Percentiles rank a stretch among this genome's conserved stretches.
Conservation (phyloP, 1,139 yeast genomes). For the Suhomyces guaymorum region DNA sequence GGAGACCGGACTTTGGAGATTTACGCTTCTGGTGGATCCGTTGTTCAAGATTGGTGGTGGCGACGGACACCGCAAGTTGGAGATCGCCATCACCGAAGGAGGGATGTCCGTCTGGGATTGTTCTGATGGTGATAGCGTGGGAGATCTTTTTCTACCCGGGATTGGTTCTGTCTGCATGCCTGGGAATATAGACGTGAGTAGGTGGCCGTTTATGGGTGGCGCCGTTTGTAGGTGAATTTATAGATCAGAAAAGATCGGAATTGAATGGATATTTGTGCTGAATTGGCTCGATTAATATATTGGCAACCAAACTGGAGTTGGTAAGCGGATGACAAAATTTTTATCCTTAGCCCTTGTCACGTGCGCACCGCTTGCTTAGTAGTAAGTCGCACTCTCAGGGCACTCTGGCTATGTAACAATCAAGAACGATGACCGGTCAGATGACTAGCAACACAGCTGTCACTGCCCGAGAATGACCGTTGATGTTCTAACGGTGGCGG, state of each 20-base stretch:
- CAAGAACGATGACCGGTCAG: neutral
- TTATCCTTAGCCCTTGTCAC: neutral
- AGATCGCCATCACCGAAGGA: constrained; percentile 51
- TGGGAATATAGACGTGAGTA: too few relatives aligned
- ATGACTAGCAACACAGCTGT: too few relatives aligned
- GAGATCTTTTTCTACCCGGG: constrained; percentile 9
- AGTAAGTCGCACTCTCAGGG: too few relatives aligned
- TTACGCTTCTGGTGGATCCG: constrained; percentile 13
- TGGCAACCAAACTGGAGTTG: too few relatives aligned
- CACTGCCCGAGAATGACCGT: too few relatives aligned
- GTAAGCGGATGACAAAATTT: neutral
- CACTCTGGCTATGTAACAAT: too few relatives aligned
- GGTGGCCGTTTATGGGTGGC: too few relatives aligned
- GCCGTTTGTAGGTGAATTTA: too few relatives aligned
- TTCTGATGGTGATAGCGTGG: constrained; percentile 10
- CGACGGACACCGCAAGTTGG: constrained; percentile 62
- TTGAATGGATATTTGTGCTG: too few relatives aligned
- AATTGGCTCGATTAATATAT: neutral
- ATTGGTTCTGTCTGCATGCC: too few relatives aligned
- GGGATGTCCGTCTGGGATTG: constrained; percentile 28
- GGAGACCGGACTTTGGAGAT: constrained; percentile 7
- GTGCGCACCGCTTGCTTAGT: neutral
- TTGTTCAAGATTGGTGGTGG: constrained; percentile 66
- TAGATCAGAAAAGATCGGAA: too few relatives aligned
- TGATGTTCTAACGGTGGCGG: too few relatives aligned